Evolutionary conservation across 225 moss, liverwort and hornwort species (phyloP).

Genomic region (Ulota crispa): DNA sequence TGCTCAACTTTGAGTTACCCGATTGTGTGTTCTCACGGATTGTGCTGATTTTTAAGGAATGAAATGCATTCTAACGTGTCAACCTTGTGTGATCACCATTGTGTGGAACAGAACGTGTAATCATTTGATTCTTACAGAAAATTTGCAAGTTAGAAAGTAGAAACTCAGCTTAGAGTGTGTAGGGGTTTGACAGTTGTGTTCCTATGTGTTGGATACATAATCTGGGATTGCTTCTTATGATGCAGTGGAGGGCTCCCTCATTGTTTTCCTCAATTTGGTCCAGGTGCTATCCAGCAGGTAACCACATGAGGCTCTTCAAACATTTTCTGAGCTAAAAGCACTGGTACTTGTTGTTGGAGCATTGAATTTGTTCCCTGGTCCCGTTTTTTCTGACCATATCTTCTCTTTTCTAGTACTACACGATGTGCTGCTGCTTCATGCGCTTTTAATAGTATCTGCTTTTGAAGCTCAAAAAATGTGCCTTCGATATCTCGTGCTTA

Average conservation of each 20-base stretch:
- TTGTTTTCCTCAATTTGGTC: conserved; percentile 99
- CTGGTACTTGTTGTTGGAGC: background rate
- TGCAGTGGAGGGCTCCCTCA: conserved; percentile 98
- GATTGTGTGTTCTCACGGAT: background rate
- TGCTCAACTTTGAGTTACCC: background rate
- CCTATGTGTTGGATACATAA: background rate
- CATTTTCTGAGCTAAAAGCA: background rate
- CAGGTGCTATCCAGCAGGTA: conserved; percentile 93
- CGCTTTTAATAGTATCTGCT: conserved; percentile 2
- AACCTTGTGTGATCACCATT: background rate
- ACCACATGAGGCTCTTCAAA: background rate
- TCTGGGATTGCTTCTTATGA: conserved; percentile 24
- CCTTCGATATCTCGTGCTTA: conserved; percentile 5
- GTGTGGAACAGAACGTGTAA: background rate
- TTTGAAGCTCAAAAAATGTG: background rate
- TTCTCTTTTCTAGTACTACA: background rate
- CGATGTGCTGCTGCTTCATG: background rate
- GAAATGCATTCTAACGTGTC: background rate
- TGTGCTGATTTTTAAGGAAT: background rate
- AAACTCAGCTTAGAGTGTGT: background rate
- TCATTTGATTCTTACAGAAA: background rate
- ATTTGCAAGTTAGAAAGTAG: background rate
- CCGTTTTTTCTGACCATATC: background rate
- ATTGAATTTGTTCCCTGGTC: background rate
- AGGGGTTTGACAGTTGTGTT: conserved; percentile 13